Evolutionary conservation across 169 alveolate genomes (phyloP).

Genomic region (Plasmodium gaboni): DNA sequence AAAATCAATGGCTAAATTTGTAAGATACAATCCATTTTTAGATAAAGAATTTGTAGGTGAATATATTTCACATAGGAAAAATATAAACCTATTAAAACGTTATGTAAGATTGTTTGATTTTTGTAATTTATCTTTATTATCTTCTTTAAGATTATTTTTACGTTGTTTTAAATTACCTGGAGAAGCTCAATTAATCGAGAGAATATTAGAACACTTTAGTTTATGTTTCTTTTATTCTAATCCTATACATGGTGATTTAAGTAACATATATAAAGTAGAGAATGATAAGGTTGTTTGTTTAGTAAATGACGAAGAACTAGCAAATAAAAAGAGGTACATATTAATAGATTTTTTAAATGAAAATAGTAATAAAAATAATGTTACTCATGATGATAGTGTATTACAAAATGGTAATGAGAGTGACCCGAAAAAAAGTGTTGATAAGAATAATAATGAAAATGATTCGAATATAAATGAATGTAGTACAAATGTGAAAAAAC

Average conservation of each 20-base stretch:
- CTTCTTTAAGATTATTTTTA: slow-evolving; percentile 88
- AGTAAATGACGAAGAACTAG: slow-evolving; percentile 58
- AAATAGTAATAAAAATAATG: slow-evolving; percentile 53
- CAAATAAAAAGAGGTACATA: slow-evolving; percentile 78
- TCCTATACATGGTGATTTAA: slow-evolving; percentile 68
- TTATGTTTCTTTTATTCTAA: slow-evolving; percentile 62
- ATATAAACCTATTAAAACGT: slow-evolving; percentile 83
- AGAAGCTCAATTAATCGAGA: slow-evolving; percentile 93
- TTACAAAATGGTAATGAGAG: background rate
- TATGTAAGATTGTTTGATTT: slow-evolving; percentile 87
- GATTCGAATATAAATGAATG: background rate
- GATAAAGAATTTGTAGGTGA: slow-evolving; percentile 86
- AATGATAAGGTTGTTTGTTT: slow-evolving; percentile 37
- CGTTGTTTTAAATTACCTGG: slow-evolving; percentile 92
- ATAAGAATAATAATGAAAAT: slow-evolving; percentile 7
- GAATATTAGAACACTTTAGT: slow-evolving; percentile 88
- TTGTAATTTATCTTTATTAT: slow-evolving; percentile 87
- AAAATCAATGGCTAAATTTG: slow-evolving; percentile 81
- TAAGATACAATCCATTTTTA: slow-evolving; percentile 80
- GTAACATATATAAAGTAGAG: slow-evolving; percentile 24
- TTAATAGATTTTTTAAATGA: slow-evolving; percentile 86
- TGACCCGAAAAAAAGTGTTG: slow-evolving; percentile 9
- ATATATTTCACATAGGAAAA: slow-evolving; percentile 83
- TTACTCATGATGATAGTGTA: background rate
- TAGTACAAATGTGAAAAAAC: no score